Evolutionary conservation across 768 basidiomycete species (phyloP), one percentile per base, ranked within the genome.

Genomic region (Russula sp.): DNA sequence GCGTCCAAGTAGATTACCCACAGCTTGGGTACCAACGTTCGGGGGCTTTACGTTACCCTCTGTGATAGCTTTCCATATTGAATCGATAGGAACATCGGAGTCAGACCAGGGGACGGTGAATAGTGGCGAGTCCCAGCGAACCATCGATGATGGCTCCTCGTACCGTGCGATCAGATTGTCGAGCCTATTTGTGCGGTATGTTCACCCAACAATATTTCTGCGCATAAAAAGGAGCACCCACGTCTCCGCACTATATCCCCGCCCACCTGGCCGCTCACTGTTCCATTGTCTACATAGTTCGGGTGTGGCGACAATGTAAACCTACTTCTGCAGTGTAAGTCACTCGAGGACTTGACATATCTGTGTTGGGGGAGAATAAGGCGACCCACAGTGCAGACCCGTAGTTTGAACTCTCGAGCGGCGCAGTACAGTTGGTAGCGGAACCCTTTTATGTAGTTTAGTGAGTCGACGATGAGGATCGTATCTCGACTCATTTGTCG

Each of bases 371-470:
- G 48, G 34, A 50, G 56, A 27, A 42, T 31, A 32, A 39, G 16
- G 62, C 69, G 69, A 78, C 84, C 69, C 68, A 97, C 95, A 51
- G 97, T 98, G 73, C 90, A 93, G 5, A 89, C 84, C 39, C 95
- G 79, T 32, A 93, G 78, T 68, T 88, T 89, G 67, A 86, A 81
- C 71, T 99, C 97, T 56, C 94, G 78, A 5, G 94, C 95, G 1
- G 92, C 91, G 71, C 96, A 98, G 72, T 98, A 97, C 77, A 99
- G 86, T 73, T 99, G 97, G 74, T 99, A 99, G 35, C 97, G 86
- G 72, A 94, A 97, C 11, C 96, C 96, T 73, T 99, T 98, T 80
- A 98, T 98, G 75, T 99, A 98, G 71, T 98, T 98, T 68, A 90
- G 81, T 14, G 87, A 84, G 71, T 99, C 97, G 64, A 94, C 81